Base-by-base conservation (phyloP, 192 early-diverging fungal species). In the Coemansia brasiliensis region DNA sequence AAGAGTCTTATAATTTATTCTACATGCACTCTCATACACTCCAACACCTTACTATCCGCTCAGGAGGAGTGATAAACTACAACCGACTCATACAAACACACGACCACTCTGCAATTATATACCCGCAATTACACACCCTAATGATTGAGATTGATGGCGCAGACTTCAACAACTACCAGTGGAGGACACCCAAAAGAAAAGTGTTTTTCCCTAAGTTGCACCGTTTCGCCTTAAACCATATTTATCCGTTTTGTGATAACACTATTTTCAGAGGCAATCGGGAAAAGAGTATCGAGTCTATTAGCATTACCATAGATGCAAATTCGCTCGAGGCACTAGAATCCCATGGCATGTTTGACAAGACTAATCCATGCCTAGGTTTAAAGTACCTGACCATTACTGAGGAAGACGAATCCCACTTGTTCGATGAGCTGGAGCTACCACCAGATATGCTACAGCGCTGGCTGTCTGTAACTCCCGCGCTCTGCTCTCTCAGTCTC, bases 251-350 rank as follows among this genome's bases (percentile, higher is more conserved):
- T 22, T 18, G 20, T 3, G 38, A 54, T 39, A 35, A 54, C 15
- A 54, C 52, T 10, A 17, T 54, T 26, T 54, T 39, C 8, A 20
- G 52, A 9, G 29, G 52, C 29, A 54, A 39, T 9, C 52, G 52
- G 17, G 25, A 29, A 2, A 49, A 5, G 26, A 5, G 32, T 10
- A 49, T 49, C 10, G 24, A 29, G 16, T 49, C 46, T 6, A 49
- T 49, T 6, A 26, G 26, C 46, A 49, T 49, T 27, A 26, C 15
- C 4, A 2, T 49, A 13, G 46, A 24, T 49, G 22, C 15, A 16
- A 49, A 16, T 1, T 49, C 46, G 25, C 26, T 24, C 2, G 12
- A 49, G 13, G 20, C 46, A n/a, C 16, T 49, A 6, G n/a, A 1
- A 27, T n/a, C 5, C 5, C 25, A 49, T n/a, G 46, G 21, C 8